Evolutionary conservation across 148 eudicot genomes (phyloP).

Genomic region (Agrostemma githago): DNA sequence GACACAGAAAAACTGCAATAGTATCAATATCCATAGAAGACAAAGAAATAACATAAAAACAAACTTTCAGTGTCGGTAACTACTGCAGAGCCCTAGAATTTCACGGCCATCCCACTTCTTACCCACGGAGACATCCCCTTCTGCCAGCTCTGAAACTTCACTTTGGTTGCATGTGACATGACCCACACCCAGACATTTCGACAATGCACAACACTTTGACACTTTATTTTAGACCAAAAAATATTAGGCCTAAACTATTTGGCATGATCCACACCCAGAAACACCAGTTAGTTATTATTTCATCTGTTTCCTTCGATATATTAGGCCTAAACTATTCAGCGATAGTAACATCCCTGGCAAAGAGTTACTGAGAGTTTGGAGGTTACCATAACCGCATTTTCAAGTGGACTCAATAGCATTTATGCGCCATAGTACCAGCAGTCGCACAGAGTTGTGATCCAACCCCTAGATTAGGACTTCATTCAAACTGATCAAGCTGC

Average conservation of each 20-base stretch:
- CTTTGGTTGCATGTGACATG: too few relatives aligned
- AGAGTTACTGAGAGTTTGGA: slow-evolving; percentile 33
- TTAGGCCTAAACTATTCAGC: slow-evolving; percentile 30
- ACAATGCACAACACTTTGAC: too few relatives aligned
- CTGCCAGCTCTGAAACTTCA: background rate
- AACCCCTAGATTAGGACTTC: slow-evolving; percentile 56
- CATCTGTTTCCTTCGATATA: background rate
- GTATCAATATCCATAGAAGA: background rate
- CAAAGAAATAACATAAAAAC: too few relatives aligned
- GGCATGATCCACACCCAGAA: too few relatives aligned
- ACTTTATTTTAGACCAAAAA: too few relatives aligned
- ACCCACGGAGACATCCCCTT: background rate
- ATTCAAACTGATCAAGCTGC: background rate
- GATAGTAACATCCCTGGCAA: slow-evolving; percentile 22
- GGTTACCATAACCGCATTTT: background rate
- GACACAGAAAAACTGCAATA: background rate
- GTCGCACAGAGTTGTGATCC: slow-evolving; percentile 58
- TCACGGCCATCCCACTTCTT: background rate
- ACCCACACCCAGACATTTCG: too few relatives aligned
- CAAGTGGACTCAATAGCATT: background rate
- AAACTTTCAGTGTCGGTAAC: background rate
- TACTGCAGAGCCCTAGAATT: background rate
- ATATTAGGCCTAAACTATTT: too few relatives aligned
- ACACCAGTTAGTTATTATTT: background rate
- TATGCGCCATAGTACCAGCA: slow-evolving; percentile 32